These are phyloP conservation scores for Durotheca rogersii DNA, from an alignment of 495 filamentous ascomycete genomes.

Conservation along the genomic window DNA sequence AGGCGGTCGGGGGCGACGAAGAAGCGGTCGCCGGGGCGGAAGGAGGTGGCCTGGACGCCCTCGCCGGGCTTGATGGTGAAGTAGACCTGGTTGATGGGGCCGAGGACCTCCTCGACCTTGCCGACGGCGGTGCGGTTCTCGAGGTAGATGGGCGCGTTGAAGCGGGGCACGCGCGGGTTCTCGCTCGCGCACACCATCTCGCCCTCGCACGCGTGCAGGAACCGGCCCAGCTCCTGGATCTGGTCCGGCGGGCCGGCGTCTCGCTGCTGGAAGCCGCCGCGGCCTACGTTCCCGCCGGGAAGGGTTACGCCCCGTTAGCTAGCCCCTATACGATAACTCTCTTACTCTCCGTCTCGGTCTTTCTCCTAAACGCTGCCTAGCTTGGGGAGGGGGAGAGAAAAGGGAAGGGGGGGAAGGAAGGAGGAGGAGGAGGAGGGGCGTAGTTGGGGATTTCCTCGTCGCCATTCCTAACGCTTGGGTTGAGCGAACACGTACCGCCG, in stretches of 20 bases:
- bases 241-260: slow-evolving; percentile 55
- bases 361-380: neutral
- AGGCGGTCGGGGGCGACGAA: slow-evolving; percentile 94
- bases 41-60: slow-evolving; percentile 89
- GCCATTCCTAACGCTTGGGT: no score
- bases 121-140: slow-evolving; percentile 95
- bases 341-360: neutral
- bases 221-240: slow-evolving; percentile 79
- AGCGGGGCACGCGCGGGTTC: slow-evolving; percentile 96
- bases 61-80: slow-evolving; percentile 97
- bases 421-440: no score
- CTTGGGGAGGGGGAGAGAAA: neutral
- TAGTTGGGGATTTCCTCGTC: no score
- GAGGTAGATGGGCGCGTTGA: slow-evolving; percentile 97
- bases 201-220: slow-evolving; percentile 91
- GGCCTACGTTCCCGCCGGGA: slow-evolving; percentile 40
- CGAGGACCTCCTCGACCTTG: slow-evolving; percentile 94
- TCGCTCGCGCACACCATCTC: slow-evolving; percentile 93
- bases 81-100: slow-evolving; percentile 92
- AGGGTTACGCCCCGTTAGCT: neutral
- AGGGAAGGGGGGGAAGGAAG: no score
- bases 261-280: slow-evolving; percentile 54
- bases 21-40: slow-evolving; percentile 95
- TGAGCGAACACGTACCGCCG: slow-evolving; percentile 21
- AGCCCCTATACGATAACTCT: neutral